phyloP scores from a whole-genome alignment of 2,329 filamentous ascomycete genomes.

The Periconia sp. region DNA sequence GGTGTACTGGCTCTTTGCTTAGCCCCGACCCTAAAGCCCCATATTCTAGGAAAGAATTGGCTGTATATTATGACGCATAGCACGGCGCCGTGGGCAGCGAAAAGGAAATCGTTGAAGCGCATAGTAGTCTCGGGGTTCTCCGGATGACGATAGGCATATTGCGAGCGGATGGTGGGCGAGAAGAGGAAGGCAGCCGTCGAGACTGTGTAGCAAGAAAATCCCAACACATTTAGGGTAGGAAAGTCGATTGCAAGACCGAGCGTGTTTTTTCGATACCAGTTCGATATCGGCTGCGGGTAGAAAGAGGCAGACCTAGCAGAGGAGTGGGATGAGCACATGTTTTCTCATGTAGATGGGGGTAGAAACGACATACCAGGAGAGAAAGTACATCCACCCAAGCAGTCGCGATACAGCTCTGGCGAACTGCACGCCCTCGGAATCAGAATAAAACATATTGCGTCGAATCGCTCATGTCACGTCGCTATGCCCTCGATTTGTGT shows the following conservation, averaged over 20 bases:
- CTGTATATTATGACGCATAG: constrained; percentile 73
- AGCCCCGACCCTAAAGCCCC: constrained; percentile 70
- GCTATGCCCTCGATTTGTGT: not conserved
- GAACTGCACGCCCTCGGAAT: constrained; percentile 26
- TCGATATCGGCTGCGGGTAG: constrained; percentile 86
- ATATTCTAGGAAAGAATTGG: constrained; percentile 72
- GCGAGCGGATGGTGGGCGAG: constrained; percentile 72
- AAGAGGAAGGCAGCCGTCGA: constrained; percentile 78
- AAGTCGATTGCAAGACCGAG: constrained; percentile 87
- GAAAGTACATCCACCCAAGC: constrained; percentile 41
- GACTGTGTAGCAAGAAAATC: constrained; percentile 74
- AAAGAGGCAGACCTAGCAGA: constrained; percentile 74
- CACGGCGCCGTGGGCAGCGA: constrained; percentile 78
- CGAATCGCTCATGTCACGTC: constrained; percentile 17
- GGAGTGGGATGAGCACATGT: not conserved
- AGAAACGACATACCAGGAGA: constrained; percentile 30
- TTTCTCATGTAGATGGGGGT: not conserved
- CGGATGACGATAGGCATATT: constrained; percentile 82
- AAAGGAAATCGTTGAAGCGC: constrained; percentile 84
- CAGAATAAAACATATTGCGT: not conserved
- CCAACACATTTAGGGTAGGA: constrained; percentile 71
- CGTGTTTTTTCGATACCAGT: constrained; percentile 75
- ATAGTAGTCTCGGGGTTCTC: constrained; percentile 77
- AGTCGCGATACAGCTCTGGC: constrained; percentile 37
- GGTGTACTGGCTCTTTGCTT: constrained; percentile 59